Conservation (phyloP, 352 stramenopile species). For the Globisporangium perplexum region DNA sequence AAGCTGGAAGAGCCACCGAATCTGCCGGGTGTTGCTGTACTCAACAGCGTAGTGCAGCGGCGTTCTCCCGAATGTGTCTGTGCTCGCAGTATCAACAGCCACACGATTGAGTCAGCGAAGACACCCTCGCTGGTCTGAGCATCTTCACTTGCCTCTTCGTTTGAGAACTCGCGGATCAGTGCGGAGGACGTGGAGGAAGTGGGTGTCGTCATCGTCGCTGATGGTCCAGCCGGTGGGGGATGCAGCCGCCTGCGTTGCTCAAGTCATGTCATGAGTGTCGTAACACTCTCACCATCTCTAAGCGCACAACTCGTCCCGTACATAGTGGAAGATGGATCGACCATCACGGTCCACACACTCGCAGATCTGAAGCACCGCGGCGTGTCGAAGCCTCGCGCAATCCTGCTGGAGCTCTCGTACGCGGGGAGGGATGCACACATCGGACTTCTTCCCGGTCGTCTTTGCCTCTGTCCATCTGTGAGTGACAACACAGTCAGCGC, state of each 20-base stretch:
- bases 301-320: background rate
- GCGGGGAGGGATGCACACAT: constrained; percentile 30
- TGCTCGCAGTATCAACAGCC: background rate
- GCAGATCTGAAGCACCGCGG: constrained; percentile 28
- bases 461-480: constrained; percentile 11
- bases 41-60: constrained; percentile 49
- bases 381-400: constrained; percentile 14
- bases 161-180: constrained; percentile 17
- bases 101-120: background rate
- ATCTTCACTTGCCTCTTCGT: constrained; percentile 14
- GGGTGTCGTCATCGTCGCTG: constrained; percentile 15
- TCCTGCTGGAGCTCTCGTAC: constrained; percentile 36
- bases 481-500: background rate
- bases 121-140: background rate
- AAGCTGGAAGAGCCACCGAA: constrained; percentile 34
- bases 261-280: background rate
- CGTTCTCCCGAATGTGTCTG: constrained; percentile 37
- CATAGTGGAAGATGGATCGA: constrained; percentile 58
- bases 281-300: no score
- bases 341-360: constrained; percentile 24
- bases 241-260: constrained; percentile 9
- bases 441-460: constrained; percentile 7
- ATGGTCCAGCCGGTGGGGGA: constrained; percentile 10
- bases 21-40: constrained; percentile 23
- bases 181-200: constrained; percentile 24